Base-by-base conservation (phyloP, 306 rosid genomes). In the Castanea crenata region DNA sequence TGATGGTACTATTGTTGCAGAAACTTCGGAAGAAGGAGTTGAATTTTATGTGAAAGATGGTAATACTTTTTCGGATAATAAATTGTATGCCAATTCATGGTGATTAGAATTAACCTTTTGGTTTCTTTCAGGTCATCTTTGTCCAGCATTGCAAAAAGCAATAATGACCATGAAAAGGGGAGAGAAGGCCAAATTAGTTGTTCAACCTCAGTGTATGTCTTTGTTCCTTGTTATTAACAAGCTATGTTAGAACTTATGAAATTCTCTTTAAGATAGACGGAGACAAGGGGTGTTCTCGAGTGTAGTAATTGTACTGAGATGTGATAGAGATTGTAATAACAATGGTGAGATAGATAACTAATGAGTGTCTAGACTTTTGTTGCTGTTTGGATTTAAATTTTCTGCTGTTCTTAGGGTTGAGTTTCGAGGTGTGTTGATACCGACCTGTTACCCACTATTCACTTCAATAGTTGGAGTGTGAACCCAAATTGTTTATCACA, bases 11-110 rank as follows among this genome's bases (percentile, higher is more conserved):
- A 31, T 85, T 68, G 90, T 92, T 77, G 88, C 79, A n/a, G 88
- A 90, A 82, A 78, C 92, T 12, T 86, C 74, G 0, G 88, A 84
- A 65, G 88, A 56, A 77, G 97, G 97, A 77, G 32, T 87, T 69
- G 92, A 89, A 69, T 92, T 92, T 86, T 76, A 79, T 72, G 74
- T 87, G 77, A 87, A 92, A 76, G 87, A 88, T 87, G 97, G 97
- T 90, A 87, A 58, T 44, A 2, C 56, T 34, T 62, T 62, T 27
- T 18, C 0, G 12, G 12, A 41, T 41, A 0, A 0, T 41, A 41
- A 38, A 41, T 41, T 41, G 46, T 41, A 8, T 55, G 70, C 75
- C 21, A 29, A 16, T 68, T 18, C 54, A 54, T 25, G 59, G 3
- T 76, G 72, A 61, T 70, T 41, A 0, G 46, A 41, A 41, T 41